A percentile compares a stretch with the other conserved stretches of the same genome.
Conservation (phyloP, 257 asterid genomes). For the Primulina eburnea region DNA sequence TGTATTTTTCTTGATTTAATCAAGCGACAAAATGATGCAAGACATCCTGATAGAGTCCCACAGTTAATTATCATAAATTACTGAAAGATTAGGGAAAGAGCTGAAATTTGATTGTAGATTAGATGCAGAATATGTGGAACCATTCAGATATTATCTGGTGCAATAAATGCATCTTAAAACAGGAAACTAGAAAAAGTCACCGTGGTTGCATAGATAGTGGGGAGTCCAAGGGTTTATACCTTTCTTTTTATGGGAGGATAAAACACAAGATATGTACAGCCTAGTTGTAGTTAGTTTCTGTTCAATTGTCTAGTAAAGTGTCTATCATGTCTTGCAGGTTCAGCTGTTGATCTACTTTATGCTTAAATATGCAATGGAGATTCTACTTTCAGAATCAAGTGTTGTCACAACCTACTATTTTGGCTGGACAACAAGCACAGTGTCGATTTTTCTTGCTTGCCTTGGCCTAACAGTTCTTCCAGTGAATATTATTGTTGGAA, state of each 20-base stretch:
- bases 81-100: neutral
- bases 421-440: constrained; percentile 82
- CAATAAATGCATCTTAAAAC: neutral
- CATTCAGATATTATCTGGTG: neutral
- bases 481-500: constrained; percentile 76
- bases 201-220: neutral
- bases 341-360: constrained; percentile 93
- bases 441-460: constrained; percentile 81
- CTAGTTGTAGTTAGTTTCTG: constrained; percentile 5
- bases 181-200: neutral
- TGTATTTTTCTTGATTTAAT: too few relatives aligned
- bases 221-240: too few relatives aligned
- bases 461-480: constrained; percentile 97
- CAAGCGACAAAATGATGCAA: neutral
- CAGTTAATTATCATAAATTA: too few relatives aligned
- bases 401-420: constrained; percentile 86
- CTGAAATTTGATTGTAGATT: neutral
- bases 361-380: constrained; percentile 97
- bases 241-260: neutral
- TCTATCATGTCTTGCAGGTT: constrained; percentile 56
- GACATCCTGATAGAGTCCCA: neutral
- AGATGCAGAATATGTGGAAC: neutral
- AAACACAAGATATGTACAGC: neutral
- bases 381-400: constrained; percentile 94
- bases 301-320: constrained; percentile 14